phyloP scores from a whole-genome alignment of 2,329 filamentous ascomycete genomes.

The Berkeleyomyces basicola region DNA sequence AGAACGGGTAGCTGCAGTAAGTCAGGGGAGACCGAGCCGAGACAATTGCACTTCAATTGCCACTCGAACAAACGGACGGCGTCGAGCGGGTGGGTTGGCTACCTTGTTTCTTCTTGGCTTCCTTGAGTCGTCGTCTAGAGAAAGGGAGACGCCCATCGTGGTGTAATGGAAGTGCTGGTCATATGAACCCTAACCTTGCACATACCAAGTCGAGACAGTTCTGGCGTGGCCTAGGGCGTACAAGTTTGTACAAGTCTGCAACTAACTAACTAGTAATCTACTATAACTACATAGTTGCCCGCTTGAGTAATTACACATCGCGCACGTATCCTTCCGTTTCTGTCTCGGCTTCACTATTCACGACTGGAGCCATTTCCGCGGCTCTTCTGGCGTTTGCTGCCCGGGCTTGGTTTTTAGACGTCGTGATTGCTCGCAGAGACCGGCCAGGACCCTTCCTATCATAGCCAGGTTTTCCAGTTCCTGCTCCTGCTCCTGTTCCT shows the following conservation, averaged over 20 bases:
- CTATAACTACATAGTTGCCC: too few relatives aligned
- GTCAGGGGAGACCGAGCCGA: not conserved
- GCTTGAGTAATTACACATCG: not conserved
- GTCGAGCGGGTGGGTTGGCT: not conserved
- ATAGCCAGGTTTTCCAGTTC: not conserved
- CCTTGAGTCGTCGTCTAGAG: not conserved
- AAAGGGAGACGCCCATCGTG: not conserved
- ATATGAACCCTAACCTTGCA: too few relatives aligned
- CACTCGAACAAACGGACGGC: not conserved
- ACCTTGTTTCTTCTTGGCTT: not conserved
- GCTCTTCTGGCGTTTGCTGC: not conserved
- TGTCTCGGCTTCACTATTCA: not conserved
- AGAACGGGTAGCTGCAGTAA: not conserved
- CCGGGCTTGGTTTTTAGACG: not conserved
- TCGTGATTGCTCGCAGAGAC: not conserved
- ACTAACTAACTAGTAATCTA: too few relatives aligned
- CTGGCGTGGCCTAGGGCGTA: too few relatives aligned
- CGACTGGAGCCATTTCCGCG: not conserved
- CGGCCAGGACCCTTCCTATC: not conserved
- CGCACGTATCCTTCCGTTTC: not conserved
- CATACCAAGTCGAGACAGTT: too few relatives aligned
- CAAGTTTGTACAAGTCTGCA: too few relatives aligned
- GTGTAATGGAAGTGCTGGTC: not conserved
- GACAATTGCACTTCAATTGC: conserved; percentile 2
- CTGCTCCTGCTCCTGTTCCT: not conserved